Evolutionary conservation across 2,329 filamentous ascomycete genomes (phyloP).

Genomic region (Camillea tinctor): DNA sequence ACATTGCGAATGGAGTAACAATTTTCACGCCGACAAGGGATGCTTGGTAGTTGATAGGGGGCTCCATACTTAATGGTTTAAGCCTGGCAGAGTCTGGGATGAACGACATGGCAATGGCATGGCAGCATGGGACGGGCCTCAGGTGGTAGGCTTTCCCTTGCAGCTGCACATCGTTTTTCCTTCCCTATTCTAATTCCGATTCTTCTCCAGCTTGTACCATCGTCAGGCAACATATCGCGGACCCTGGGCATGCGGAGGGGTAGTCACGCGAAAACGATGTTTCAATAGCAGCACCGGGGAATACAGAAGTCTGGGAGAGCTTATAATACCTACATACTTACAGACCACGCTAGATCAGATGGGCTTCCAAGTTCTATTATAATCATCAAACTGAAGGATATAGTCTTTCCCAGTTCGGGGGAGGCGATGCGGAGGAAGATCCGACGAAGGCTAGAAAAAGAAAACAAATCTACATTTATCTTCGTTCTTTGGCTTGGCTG

Average conservation of each 20-base stretch:
- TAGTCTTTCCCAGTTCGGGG: too few relatives aligned
- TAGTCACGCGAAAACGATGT: not conserved
- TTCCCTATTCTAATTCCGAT: too few relatives aligned
- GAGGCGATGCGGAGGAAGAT: too few relatives aligned
- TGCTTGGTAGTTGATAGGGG: not conserved
- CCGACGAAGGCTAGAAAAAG: too few relatives aligned
- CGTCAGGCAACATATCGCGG: not conserved
- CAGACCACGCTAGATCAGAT: too few relatives aligned
- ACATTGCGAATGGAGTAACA: conserved; percentile 16
- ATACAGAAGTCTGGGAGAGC: not conserved
- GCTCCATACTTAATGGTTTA: not conserved
- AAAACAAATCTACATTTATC: too few relatives aligned
- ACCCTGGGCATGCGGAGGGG: not conserved
- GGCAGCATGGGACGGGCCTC: not conserved
- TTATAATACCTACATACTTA: not conserved
- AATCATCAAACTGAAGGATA: too few relatives aligned
- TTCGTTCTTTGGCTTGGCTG: too few relatives aligned
- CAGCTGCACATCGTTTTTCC: not conserved
- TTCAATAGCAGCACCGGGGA: not conserved
- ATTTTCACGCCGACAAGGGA: conserved; percentile 13
- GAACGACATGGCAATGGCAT: not conserved
- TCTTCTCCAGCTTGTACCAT: not conserved
- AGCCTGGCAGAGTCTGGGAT: not conserved
- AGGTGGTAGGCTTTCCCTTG: not conserved
- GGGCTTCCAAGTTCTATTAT: too few relatives aligned